Conservation (phyloP, 495 filamentous ascomycete genomes). For the Xanthoparmelia taractica region DNA sequence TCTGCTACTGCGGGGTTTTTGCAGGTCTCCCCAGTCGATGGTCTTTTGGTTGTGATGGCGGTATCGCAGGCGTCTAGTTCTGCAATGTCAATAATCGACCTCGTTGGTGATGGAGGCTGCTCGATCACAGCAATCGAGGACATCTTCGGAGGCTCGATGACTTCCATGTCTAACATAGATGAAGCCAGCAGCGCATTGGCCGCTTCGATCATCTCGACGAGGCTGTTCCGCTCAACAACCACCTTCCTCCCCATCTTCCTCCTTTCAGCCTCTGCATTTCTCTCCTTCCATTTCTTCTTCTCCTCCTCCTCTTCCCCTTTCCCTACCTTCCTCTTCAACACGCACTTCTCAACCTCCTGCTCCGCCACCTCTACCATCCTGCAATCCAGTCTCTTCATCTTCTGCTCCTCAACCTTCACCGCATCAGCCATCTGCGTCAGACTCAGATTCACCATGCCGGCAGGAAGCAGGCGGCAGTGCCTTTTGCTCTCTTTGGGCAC, state of each 20-base stretch:
- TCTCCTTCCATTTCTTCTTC: neutral
- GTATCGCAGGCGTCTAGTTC: no score
- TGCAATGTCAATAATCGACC: no score
- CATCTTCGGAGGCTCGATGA: neutral
- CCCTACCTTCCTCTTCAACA: neutral
- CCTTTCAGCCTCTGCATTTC: neutral
- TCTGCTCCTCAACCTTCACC: neutral
- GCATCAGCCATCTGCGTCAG: neutral
- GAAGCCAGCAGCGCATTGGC: neutral
- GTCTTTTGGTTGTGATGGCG: no score
- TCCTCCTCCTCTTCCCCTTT: neutral
- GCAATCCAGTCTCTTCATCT: neutral
- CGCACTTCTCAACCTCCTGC: neutral
- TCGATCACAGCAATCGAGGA: no score
- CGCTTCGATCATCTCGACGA: neutral
- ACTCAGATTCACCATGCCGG: neutral
- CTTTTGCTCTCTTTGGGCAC: neutral
- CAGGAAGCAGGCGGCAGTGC: neutral
- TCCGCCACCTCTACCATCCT: neutral
- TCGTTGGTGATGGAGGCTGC: no score
- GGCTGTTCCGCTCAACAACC: neutral
- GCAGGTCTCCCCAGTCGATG: no score
- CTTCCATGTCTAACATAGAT: neutral
- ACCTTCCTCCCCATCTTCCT: neutral
- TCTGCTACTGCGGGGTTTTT: neutral